phyloP scores from a whole-genome alignment of 2,329 filamentous ascomycete species.

The Colletotrichum chrysophilum region DNA sequence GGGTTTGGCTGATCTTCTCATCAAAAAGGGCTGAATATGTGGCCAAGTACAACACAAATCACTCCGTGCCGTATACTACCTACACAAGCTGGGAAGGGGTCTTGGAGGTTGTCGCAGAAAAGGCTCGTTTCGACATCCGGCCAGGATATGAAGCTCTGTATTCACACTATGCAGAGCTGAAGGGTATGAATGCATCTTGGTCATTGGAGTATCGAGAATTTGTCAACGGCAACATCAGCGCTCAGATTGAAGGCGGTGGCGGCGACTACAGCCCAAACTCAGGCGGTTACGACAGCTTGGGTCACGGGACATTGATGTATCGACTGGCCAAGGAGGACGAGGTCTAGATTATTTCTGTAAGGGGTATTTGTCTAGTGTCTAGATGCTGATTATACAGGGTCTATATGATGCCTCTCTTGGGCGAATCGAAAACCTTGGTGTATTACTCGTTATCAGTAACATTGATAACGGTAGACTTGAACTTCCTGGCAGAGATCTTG shows the following conservation, averaged over 20 bases:
- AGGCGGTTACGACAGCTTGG: not conserved
- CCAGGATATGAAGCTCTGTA: not conserved
- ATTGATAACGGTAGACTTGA: conserved; percentile 47
- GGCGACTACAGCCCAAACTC: not conserved
- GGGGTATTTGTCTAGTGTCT: not conserved
- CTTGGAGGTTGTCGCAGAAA: not conserved
- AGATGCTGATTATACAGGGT: not conserved
- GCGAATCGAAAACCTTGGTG: rapidly evolving
- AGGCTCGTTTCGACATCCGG: not conserved
- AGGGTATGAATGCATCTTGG: not conserved
- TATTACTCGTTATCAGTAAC: conserved; percentile 45
- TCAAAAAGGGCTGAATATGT: not conserved
- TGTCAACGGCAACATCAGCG: not conserved
- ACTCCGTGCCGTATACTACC: not conserved
- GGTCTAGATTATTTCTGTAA: not conserved
- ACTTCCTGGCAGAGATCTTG: conserved; percentile 44
- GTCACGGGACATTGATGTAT: not conserved
- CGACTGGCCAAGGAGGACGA: not conserved
- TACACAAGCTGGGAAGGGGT: not conserved
- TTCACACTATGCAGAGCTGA: not conserved
- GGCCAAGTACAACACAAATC: not conserved
- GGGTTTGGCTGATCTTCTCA: not conserved
- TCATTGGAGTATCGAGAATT: not conserved
- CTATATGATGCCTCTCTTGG: not conserved
- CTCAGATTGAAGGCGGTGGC: not conserved